Percentiles rank a stretch among this genome's conserved stretches.
These are phyloP conservation scores for Yamadazyma phyllophila DNA, from an alignment of 805 yeast species.

Conservation along the genomic window DNA sequence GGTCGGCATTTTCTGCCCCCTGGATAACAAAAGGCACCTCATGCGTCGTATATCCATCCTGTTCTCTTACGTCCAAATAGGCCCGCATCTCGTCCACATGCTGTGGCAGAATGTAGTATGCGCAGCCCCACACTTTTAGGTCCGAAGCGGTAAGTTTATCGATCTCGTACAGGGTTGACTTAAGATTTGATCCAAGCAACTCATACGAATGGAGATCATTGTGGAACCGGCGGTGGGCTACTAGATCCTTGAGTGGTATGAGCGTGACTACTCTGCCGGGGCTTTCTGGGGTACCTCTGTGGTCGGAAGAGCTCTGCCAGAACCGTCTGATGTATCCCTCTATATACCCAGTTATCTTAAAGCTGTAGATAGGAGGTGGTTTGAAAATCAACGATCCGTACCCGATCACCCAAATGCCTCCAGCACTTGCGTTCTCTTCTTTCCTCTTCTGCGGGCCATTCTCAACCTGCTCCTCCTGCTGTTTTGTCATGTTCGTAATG, in stretches of 20 bases:
- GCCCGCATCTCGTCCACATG: slow-evolving; percentile 58
- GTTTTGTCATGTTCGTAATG: neutral
- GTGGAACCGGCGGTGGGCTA: slow-evolving; percentile 38
- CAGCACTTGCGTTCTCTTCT: neutral
- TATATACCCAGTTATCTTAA: slow-evolving; percentile 68
- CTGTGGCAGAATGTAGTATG: slow-evolving; percentile 72
- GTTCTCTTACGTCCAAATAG: slow-evolving; percentile 79
- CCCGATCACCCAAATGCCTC: slow-evolving; percentile 77
- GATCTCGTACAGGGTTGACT: slow-evolving; percentile 7
- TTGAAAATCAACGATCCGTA: slow-evolving; percentile 88
- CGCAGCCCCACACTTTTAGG: slow-evolving; percentile 72
- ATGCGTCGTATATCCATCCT: slow-evolving; percentile 80
- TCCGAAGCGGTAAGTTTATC: slow-evolving; percentile 37
- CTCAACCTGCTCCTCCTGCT: too few relatives aligned
- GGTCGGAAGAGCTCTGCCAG: slow-evolving; percentile 91
- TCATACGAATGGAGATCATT: slow-evolving; percentile 41
- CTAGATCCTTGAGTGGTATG: slow-evolving; percentile 56
- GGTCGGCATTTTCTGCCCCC: slow-evolving; percentile 15
- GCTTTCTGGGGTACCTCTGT: slow-evolving; percentile 80
- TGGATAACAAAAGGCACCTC: slow-evolving; percentile 60
- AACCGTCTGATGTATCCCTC: slow-evolving; percentile 77
- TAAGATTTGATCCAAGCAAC: slow-evolving; percentile 12
- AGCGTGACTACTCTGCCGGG: slow-evolving; percentile 92
- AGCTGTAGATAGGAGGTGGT: slow-evolving; percentile 74
- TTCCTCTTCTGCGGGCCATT: too few relatives aligned